Conservation (phyloP, 495 filamentous ascomycete species). For the Annulohypoxylon moriforme region DNA sequence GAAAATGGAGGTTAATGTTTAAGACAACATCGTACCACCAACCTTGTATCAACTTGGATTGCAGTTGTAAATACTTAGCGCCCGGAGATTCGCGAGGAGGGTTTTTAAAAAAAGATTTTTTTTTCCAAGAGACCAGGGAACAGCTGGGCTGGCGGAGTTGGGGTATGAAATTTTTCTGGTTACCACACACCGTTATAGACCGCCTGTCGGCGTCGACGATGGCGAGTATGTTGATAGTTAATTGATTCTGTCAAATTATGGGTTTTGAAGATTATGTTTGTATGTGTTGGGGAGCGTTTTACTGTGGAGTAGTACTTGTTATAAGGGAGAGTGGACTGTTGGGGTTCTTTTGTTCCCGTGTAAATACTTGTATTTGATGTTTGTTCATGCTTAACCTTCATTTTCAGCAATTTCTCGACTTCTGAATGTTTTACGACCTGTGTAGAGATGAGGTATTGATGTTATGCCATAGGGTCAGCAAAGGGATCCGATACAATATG, state of each 20-base stretch:
- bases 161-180: constrained; percentile 29
- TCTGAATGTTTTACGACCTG: not conserved
- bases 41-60: constrained; percentile 39
- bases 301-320: not conserved
- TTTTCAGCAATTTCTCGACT: not conserved
- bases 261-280: constrained; percentile 4
- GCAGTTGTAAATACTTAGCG: constrained; percentile 42
- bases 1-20: constrained; percentile 24
- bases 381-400: not conserved
- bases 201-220: constrained; percentile 17
- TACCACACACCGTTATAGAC: constrained; percentile 30
- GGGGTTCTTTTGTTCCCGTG: not conserved
- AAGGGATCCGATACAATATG: not conserved
- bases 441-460: not conserved
- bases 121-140: constrained; percentile 40
- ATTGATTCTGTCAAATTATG: constrained; percentile 31
- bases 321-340: not conserved
- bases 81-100: constrained; percentile 24
- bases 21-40: constrained; percentile 12
- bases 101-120: constrained; percentile 14
- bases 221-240: constrained; percentile 40
- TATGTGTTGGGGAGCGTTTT: not conserved
- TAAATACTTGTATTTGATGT: not conserved
- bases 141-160: constrained; percentile 47
- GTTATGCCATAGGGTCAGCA: not conserved